Percentiles rank a stretch among this genome's conserved stretches.
Conservation (phyloP, 805 yeast genomes). For the Ogataea nitratoaversa region DNA sequence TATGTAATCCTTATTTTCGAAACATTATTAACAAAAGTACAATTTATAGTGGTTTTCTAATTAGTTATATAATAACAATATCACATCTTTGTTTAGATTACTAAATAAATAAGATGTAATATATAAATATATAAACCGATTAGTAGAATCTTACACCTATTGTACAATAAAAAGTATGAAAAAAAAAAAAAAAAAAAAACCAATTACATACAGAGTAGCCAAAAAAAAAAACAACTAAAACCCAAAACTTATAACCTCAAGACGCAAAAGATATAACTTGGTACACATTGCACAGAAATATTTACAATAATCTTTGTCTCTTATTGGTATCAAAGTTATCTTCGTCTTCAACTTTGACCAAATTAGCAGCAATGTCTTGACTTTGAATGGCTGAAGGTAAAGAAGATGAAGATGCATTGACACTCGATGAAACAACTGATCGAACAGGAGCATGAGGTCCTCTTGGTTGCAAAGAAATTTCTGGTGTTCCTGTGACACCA, state of each 20-base stretch:
- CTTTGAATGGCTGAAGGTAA: background rate
- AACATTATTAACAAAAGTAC: no score
- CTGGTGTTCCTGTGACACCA: background rate
- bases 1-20: no score
- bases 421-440: background rate
- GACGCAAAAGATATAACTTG: background rate
- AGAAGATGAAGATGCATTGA: background rate
- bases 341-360: background rate
- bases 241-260: background rate
- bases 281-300: background rate
- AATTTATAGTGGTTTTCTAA: no score
- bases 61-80: no score
- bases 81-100: no score
- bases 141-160: no score
- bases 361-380: background rate
- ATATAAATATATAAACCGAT: no score
- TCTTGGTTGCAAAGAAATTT: background rate
- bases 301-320: constrained; percentile 2
- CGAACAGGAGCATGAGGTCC: background rate
- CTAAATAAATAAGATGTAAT: no score
- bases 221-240: background rate
- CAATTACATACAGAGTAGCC: no score
- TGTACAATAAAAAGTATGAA: no score
- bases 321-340: background rate
- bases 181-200: no score